A percentile compares a stretch with the other conserved stretches of the same genome.
Evolutionary conservation across 179 eudicot species (phyloP).

Genomic region (Vitellaria paradoxa): DNA sequence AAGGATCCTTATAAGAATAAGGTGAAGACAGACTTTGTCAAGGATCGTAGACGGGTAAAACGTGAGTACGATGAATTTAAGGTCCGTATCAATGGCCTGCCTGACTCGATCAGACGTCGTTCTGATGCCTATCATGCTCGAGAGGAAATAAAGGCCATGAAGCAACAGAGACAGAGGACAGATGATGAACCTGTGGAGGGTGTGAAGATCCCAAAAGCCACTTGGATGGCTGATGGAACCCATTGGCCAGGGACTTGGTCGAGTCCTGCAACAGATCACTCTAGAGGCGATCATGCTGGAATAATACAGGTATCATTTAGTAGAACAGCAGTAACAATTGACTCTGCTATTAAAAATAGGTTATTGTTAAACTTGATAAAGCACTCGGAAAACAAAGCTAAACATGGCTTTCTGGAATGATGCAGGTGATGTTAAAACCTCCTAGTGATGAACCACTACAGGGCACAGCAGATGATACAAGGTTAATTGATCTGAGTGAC

Average conservation of each 20-base stretch:
- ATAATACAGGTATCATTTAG: constrained; percentile 68
- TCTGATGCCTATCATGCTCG: constrained; percentile 93
- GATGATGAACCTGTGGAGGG: constrained; percentile 58
- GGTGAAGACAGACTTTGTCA: constrained; percentile 77
- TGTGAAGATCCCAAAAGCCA: constrained; percentile 78
- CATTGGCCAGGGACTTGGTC: constrained; percentile 99
- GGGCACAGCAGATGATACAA: constrained; percentile 55
- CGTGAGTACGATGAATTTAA: constrained; percentile 92
- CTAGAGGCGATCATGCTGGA: constrained; percentile 90
- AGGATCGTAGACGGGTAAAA: constrained; percentile 83
- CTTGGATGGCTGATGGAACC: constrained; percentile 98
- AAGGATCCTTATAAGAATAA: constrained; percentile 81
- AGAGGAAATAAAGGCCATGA: constrained; percentile 75
- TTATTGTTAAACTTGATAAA: neutral
- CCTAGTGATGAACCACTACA: constrained; percentile 82
- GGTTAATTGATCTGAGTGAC: constrained; percentile 56
- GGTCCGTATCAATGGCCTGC: constrained; percentile 83
- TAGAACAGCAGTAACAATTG: neutral
- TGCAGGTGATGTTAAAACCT: constrained; percentile 94
- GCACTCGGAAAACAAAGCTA: neutral
- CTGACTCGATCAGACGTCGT: constrained; percentile 78
- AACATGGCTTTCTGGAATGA: constrained; percentile 17
- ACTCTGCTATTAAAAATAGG: neutral
- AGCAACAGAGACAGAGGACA: constrained; percentile 60
- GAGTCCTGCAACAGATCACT: constrained; percentile 60